Evolutionary conservation across 768 basidiomycete species (phyloP), one percentile per base, ranked within the genome.

Genomic region (Pleurotus tuber-regium): DNA sequence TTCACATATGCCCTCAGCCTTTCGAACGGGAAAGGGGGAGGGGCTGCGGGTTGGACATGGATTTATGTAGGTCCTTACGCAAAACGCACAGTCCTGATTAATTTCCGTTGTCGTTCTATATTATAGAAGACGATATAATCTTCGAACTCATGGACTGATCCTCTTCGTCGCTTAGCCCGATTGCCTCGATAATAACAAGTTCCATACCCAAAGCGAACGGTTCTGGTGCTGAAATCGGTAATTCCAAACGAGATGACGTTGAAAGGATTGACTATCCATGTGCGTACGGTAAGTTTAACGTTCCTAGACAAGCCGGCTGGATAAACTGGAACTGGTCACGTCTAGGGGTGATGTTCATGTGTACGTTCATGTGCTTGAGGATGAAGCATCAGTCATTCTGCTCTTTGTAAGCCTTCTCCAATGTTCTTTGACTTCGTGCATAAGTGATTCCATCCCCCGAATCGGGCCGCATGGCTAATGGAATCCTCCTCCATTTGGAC

Each of bases 21-120:
- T 7, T 63, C 78, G 7, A 64, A 71, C 50, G 74, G 74, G 4
- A 69, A 59, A 56, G 59, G 63, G 19, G 66, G 70, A 25, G n/a
- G n/a, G n/a, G 64, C 76, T 26, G 67, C 68, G 14, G 76, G 76
- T 21, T 78, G 77, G 77, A 66, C 69, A 41, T 79, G 76, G 75
- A 78, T 79, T 52, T 78, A 77, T 47, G 75, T 76, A 55, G 55
- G 70, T 59, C 43, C 28, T 24, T n/a, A n/a, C n/a, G n/a, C n/a
- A n/a, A 19, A 11, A 16, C 21, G 9, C 38, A 11, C 21, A 8
- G n/a, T 19, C 12, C 54, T 33, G 1, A 33, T 38, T 8, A 24
- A 23, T 54, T 31, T 40, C 19, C 39, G 54, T 12, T 43, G 21
- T 21, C 33, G 9, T 5, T 4, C 40, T 41, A 77, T 74, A 70